Percentiles rank a stretch among this genome's conserved stretches.
Evolutionary conservation across 768 basidiomycete species (phyloP).

Genomic region (Podaxis pistillaris): DNA sequence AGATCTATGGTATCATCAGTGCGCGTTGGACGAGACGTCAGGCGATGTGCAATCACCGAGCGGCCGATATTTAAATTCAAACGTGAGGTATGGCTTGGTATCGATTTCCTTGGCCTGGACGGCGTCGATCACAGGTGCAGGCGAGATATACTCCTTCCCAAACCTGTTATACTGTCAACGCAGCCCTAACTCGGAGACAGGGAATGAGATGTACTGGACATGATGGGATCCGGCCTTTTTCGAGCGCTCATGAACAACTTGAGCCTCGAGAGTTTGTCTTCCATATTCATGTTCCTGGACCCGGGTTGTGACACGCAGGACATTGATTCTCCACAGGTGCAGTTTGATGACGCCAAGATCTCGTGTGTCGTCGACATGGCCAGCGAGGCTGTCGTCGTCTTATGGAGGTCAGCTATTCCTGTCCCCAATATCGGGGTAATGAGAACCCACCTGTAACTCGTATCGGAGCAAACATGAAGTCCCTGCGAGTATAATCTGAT

Average conservation of each 20-base stretch:
- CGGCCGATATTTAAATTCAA: slow-evolving; percentile 35
- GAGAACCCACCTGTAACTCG: slow-evolving; percentile 23
- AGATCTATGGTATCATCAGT: slow-evolving; percentile 13
- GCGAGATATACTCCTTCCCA: slow-evolving; percentile 29
- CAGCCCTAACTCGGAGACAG: too few relatives aligned
- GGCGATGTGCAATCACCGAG: slow-evolving; percentile 21
- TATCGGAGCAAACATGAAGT: slow-evolving; percentile 29
- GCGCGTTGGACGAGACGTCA: slow-evolving; percentile 27
- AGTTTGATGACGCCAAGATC: slow-evolving; percentile 30
- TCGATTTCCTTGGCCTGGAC: slow-evolving; percentile 25
- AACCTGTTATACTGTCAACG: slow-evolving; percentile 19
- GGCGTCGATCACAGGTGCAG: slow-evolving; percentile 28
- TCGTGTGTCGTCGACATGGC: slow-evolving; percentile 20
- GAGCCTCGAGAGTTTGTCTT: slow-evolving; percentile 23
- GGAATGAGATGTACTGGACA: slow-evolving; percentile 22
- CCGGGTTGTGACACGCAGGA: slow-evolving; percentile 21
- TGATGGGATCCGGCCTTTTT: slow-evolving; percentile 35
- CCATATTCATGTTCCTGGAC: slow-evolving; percentile 26
- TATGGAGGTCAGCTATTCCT: background rate
- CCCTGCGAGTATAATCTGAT: slow-evolving; percentile 28
- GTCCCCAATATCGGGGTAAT: background rate
- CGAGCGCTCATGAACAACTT: slow-evolving; percentile 31
- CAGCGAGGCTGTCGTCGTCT: slow-evolving; percentile 23
- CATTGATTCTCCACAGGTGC: slow-evolving; percentile 29
- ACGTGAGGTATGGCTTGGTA: slow-evolving; percentile 25